Percentiles rank a stretch among this genome's conserved stretches.
Conservation (phyloP, 2,329 filamentous ascomycete species). For the Calonectria pseudoturangicola region DNA sequence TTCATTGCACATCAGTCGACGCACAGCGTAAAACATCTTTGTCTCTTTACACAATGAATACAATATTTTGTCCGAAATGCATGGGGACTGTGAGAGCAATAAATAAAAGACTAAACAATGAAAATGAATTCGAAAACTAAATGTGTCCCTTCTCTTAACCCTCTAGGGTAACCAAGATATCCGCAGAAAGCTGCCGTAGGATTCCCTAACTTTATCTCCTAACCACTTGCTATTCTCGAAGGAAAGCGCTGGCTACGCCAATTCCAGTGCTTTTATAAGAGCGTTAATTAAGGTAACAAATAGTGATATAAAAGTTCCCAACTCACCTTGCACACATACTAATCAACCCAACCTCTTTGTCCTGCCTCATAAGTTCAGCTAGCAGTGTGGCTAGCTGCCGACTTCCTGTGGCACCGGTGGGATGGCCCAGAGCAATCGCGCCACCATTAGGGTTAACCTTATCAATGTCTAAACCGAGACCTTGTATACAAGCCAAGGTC, state of each 20-base stretch:
- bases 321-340: slow-evolving; percentile 20
- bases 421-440: slow-evolving; percentile 1
- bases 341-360: neutral
- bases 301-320: neutral
- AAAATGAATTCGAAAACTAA: too few species aligned
- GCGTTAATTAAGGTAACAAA: neutral
- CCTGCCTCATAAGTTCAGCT: neutral
- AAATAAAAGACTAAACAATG: too few species aligned
- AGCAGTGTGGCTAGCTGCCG: neutral
- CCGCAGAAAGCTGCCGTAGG: too few species aligned
- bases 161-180: too few species aligned
- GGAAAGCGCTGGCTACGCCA: neutral
- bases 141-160: too few species aligned
- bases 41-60: too few species aligned
- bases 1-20: too few species aligned
- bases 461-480: neutral
- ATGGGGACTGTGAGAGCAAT: too few species aligned
- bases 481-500: slow-evolving; percentile 9
- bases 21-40: too few species aligned
- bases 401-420: slow-evolving; percentile 7
- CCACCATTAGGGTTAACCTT: slow-evolving; percentile 15
- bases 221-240: neutral
- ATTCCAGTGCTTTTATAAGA: neutral
- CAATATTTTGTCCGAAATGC: too few species aligned
- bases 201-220: neutral